Conservation (phyloP, 257 asterid genomes). For the Knoxia roxburghii region DNA sequence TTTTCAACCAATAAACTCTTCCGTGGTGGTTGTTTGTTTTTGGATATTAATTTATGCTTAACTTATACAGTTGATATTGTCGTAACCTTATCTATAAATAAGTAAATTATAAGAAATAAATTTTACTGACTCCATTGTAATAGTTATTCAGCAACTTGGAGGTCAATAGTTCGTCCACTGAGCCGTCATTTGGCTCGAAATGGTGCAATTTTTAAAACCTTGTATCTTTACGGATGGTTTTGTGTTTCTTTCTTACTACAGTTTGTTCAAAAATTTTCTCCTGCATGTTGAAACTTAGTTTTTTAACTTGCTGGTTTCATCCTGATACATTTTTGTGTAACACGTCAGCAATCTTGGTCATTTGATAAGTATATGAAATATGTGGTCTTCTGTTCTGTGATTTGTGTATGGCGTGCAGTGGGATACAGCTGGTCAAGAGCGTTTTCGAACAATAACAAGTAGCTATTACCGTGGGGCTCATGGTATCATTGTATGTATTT, state of each 20-base stretch:
- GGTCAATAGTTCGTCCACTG: not conserved
- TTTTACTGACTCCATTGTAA: not conserved
- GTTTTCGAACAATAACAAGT: slow-evolving; percentile 83
- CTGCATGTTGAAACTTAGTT: not conserved
- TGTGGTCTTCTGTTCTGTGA: slow-evolving; percentile 3
- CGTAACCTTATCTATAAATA: not conserved
- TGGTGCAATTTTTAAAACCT: not conserved
- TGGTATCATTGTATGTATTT: slow-evolving; percentile 66
- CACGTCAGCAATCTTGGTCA: not conserved
- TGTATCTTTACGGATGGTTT: not conserved
- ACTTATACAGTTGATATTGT: not conserved
- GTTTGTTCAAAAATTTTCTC: not conserved
- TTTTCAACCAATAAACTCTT: not conserved
- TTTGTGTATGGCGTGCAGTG: slow-evolving; percentile 40
- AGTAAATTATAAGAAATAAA: not conserved
- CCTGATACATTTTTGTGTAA: not conserved
- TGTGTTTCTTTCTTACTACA: not conserved
- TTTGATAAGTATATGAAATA: slow-evolving; percentile 6
- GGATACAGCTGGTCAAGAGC: slow-evolving; percentile 97
- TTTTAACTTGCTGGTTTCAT: not conserved
- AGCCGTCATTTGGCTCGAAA: not conserved
- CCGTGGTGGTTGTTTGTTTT: not conserved
- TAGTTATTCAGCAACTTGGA: slow-evolving; percentile 1
- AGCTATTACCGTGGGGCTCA: slow-evolving; percentile 95
- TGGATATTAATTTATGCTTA: not conserved